phyloP scores from a whole-genome alignment of 202 grass and related monocot species.

The Dendrocalamus latiflorus region DNA sequence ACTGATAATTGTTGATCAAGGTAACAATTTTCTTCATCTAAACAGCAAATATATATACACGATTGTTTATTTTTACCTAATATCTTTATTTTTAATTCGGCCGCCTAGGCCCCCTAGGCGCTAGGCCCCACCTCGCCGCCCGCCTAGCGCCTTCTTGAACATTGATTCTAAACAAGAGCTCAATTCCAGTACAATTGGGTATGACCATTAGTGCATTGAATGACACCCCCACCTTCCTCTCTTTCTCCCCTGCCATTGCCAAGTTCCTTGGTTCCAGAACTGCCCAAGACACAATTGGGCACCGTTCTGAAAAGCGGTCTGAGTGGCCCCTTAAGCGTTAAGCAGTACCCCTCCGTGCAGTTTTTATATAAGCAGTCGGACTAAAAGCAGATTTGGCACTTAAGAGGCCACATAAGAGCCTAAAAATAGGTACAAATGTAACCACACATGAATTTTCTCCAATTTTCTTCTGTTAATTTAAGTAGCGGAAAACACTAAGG shows the following conservation, averaged over 20 bases:
- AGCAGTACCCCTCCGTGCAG: neutral
- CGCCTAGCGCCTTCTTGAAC: too few species aligned
- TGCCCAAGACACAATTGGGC: neutral
- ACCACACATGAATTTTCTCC: neutral
- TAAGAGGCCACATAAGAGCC: neutral
- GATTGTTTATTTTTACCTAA: too few species aligned
- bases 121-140: too few species aligned
- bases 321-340: neutral
- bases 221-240: neutral
- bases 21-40: too few species aligned
- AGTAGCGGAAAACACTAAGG: neutral
- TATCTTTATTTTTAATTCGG: too few species aligned
- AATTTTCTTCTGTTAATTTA: neutral
- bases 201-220: neutral
- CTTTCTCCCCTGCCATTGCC: neutral
- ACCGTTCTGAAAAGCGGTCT: neutral
- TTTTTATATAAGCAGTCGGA: neutral
- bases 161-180: neutral
- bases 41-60: too few species aligned
- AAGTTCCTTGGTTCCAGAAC: neutral
- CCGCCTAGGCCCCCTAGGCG: too few species aligned
- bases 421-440: neutral
- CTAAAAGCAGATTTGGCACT: neutral
- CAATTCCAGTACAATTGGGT: neutral
- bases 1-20: too few species aligned